A percentile compares a stretch with the other conserved stretches of the same genome.
Evolutionary conservation across 2,329 filamentous ascomycete species (phyloP).

Genomic region (Drechslerella dactyloides): DNA sequence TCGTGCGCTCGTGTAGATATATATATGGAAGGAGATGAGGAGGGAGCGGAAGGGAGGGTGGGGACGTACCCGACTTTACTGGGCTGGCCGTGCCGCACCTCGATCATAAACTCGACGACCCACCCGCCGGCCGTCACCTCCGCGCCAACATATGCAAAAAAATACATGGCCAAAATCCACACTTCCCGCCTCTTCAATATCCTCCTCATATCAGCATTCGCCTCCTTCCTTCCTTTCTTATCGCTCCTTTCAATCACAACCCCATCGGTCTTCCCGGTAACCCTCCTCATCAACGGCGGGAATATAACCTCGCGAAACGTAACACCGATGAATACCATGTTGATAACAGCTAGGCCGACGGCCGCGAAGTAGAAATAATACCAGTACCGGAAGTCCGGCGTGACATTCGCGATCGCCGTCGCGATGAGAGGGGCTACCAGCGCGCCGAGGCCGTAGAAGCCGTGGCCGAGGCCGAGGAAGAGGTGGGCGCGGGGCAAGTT

Average conservation of each 20-base stretch:
- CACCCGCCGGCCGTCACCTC: slow-evolving; percentile 73
- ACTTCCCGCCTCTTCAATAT: slow-evolving; percentile 66
- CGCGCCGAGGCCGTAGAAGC: slow-evolving; percentile 74
- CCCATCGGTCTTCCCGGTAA: slow-evolving; percentile 4
- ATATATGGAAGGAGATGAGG: not conserved
- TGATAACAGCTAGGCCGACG: slow-evolving; percentile 66
- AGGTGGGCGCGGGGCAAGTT: slow-evolving; percentile 77
- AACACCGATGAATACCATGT: slow-evolving; percentile 63
- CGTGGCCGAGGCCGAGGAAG: slow-evolving; percentile 74
- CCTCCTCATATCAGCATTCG: slow-evolving; percentile 60
- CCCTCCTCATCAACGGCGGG: slow-evolving; percentile 13
- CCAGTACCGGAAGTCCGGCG: slow-evolving; percentile 65
- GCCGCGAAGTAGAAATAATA: slow-evolving; percentile 79
- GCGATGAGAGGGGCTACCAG: slow-evolving; percentile 73
- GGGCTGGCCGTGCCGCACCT: slow-evolving; percentile 70
- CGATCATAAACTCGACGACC: slow-evolving; percentile 88
- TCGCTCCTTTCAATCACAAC: slow-evolving; percentile 19
- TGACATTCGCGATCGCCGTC: slow-evolving; percentile 73
- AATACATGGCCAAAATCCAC: slow-evolving; percentile 75
- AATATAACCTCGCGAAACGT: slow-evolving; percentile 69
- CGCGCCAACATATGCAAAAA: slow-evolving; percentile 78
- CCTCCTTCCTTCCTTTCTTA: slow-evolving; percentile 48
- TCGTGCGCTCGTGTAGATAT: too few species aligned
- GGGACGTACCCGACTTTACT: slow-evolving; percentile 72
- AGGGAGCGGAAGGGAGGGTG: not conserved